Base-by-base conservation (phyloP, 106 monocot genomes). In the Alisma plantagoaquatica region DNA sequence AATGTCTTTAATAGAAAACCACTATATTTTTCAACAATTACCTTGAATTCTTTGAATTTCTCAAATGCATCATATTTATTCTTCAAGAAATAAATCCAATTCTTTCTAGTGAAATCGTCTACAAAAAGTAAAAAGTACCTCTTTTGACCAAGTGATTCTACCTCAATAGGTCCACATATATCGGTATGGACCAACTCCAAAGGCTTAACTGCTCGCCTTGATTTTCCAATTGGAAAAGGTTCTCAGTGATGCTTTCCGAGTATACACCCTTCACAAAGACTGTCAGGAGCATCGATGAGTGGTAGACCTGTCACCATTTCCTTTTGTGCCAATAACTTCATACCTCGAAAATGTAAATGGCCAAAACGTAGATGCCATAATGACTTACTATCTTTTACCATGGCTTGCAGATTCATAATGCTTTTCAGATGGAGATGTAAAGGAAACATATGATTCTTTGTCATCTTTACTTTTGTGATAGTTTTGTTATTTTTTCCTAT, bases 41-140 rank as follows among this genome's bases (percentile, higher is more conserved):
- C 56, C 35, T 66, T 66, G 33, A 47, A 66, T 12, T n/a, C 8
- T 45, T 56, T 54, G 31, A 66, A 66, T 3, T 16, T n/a, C 11
- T 19, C 4, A 9, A 18, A 48, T 10, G 10, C 17, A 4, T 48
- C 0, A 0, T 11, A 10, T 48, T 48, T 23, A 23, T 2, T 7
- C 22, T 48, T 48, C 17, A 48, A 19, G 11, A 19, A 48, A 48
- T 48, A 48, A 0, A 6, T 2, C 48, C 2, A 48, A 19, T 10
- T 12, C 22, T 16, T 48, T 22, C 7, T 3, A 8, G 0, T 21
- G 3, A 21, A 48, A 48, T 48, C 48, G 25, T 48, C 48, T 23
- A 48, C 25, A 24, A 48, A 48, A 3, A 10, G 3, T 2, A 48
- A 7, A 48, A 14, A 48, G 25, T 48, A 48, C 10, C 2, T 2